Percentiles rank a stretch among this genome's conserved stretches.
These are phyloP conservation scores for Xylaria arbuscula DNA, from an alignment of 2,329 filamentous ascomycete species.

Conservation along the genomic window DNA sequence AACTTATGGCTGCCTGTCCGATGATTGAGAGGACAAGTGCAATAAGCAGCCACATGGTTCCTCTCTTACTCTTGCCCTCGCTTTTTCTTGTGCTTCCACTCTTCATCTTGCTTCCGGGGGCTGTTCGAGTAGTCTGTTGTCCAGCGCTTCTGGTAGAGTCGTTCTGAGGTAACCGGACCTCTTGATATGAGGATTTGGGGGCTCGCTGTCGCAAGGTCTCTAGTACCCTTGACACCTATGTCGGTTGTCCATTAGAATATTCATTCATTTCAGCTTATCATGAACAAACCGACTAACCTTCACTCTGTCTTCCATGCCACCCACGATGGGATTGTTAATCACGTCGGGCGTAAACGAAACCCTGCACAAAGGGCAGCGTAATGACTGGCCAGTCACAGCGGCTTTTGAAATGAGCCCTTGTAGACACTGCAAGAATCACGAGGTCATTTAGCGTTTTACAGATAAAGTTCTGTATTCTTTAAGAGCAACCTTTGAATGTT, in stretches of 20 bases:
- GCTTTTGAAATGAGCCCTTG: not conserved
- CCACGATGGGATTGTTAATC: no score
- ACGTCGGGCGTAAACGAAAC: no score
- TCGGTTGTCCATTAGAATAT: not conserved
- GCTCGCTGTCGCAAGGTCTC: not conserved
- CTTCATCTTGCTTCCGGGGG: not conserved
- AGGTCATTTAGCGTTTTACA: not conserved
- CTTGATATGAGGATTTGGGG: not conserved
- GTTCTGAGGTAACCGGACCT: not conserved
- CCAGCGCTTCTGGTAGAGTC: not conserved
- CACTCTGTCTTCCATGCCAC: not conserved
- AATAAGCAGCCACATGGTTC: no score
- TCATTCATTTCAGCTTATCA: not conserved
- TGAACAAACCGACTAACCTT: not conserved
- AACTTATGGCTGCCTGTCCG: no score
- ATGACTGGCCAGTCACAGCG: no score
- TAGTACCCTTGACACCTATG: constrained; percentile 2
- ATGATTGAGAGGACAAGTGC: no score
- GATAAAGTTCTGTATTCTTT: not conserved
- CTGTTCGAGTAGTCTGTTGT: not conserved
- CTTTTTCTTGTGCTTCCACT: not conserved
- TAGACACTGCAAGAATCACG: constrained; percentile 8
- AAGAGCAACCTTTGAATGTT: not conserved
- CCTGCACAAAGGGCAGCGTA: no score
- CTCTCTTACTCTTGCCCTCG: not conserved